These are phyloP conservation scores for Epichloe festucae DNA, from an alignment of 2,329 filamentous ascomycete genomes.

Conservation along the genomic window DNA sequence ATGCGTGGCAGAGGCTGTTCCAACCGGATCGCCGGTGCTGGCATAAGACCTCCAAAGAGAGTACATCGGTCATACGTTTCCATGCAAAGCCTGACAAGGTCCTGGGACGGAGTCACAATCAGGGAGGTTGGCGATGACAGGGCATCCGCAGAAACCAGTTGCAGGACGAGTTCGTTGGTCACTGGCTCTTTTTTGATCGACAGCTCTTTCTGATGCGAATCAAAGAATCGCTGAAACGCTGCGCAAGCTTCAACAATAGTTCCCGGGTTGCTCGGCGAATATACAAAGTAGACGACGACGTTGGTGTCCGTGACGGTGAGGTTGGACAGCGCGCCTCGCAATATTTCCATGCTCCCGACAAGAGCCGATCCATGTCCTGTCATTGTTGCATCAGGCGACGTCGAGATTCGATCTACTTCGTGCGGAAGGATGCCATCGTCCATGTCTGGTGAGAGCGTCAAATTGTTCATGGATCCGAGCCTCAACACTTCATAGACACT, in stretches of 20 bases:
- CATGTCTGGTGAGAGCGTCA: slow-evolving; percentile 27
- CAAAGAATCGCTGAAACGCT: slow-evolving; percentile 60
- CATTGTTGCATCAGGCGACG: slow-evolving; percentile 26
- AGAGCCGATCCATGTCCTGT: slow-evolving; percentile 32
- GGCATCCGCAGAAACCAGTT: slow-evolving; percentile 58
- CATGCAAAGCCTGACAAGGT: slow-evolving; percentile 51
- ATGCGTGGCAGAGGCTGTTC: slow-evolving; percentile 56
- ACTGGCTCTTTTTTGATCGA: slow-evolving; percentile 29
- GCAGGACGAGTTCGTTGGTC: slow-evolving; percentile 58
- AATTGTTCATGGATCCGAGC: slow-evolving; percentile 50
- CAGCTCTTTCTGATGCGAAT: slow-evolving; percentile 35
- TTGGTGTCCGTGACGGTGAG: slow-evolving; percentile 37
- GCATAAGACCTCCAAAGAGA: slow-evolving; percentile 39
- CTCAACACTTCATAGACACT: slow-evolving; percentile 63
- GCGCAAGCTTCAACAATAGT: slow-evolving; percentile 59
- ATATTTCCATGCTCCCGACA: slow-evolving; percentile 33
- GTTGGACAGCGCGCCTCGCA: slow-evolving; percentile 33
- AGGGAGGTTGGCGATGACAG: slow-evolving; percentile 51
- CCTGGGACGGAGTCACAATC: slow-evolving; percentile 46
- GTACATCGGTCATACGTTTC: slow-evolving; percentile 69
- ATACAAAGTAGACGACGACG: slow-evolving; percentile 65
- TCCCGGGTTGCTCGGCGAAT: slow-evolving; percentile 48
- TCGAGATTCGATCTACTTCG: slow-evolving; percentile 32
- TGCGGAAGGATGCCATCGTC: slow-evolving; percentile 36
- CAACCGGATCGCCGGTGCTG: slow-evolving; percentile 59